Base-by-base conservation (phyloP, 371 early-diverging fungal genomes). In the Chytridium lagenaria region DNA sequence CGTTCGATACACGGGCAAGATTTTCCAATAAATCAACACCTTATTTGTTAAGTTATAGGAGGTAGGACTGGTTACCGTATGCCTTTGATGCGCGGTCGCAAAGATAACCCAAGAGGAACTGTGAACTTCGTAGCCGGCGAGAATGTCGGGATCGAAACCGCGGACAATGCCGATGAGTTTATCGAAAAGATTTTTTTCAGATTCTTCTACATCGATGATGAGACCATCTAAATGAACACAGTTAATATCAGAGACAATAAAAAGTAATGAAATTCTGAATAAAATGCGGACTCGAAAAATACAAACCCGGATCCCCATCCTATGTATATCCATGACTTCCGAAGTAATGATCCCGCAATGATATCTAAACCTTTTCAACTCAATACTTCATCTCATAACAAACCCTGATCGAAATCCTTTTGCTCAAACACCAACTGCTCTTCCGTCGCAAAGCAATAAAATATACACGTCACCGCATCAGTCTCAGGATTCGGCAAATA, bases 81-180 rank as follows among this genome's bases (percentile, higher is more conserved):
- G 38, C 40, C 23, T 28, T 37, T 28, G 2, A 39, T 1, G 80
- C 83, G 15, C 97, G 85, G 44, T 94, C 92, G 5, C 92, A 78
- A 1, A 94, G 72, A 72, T 93, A 97, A 1, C 96, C 95, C 95
- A 95, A 0, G 95, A 95, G 1, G 89, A 71, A 19, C 82, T 86
- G 59, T 95, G 91, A 0, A 95, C 80, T 67, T 97, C 96, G 70
- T 92, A 96, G 0, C 97, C 97, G 0, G 87, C 84, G 39, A 95
- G 76, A 64, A 95, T 87, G 72, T 97, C 97, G 0, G 97, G 97
- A 76, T 97, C 95, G 61, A 86, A 85, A 22, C 67, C 64, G 0
- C 86, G 82, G 0, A 92, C 84, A 16, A 78, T 78, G 0, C 82
- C 76, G 23, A 90, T 78, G 5, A 93, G 52, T 1, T 73, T 40